Base-by-base conservation (phyloP, 768 basidiomycete genomes). In the Amanita rubescens region DNA sequence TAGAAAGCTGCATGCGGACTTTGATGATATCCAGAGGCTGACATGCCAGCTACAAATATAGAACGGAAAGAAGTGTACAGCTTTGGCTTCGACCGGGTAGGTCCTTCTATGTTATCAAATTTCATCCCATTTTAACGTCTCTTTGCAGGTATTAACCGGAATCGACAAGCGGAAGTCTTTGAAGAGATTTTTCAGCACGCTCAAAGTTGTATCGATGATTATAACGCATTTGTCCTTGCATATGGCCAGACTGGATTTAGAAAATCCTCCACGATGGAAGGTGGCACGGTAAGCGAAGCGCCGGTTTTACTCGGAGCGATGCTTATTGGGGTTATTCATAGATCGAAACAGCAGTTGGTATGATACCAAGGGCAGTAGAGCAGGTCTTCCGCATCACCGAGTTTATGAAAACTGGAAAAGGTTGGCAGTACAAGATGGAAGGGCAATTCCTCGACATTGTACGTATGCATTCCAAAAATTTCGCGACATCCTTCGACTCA, bases 181-280 rank as follows among this genome's bases (percentile, higher is more conserved):
- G 91, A 93, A 60, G 94, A 96, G 63, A 90, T 95, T 43, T 90
- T 87, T 0, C 84, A 89, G 67, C 75, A 95, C 15, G 86, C 90
- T 7, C 92, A 95, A 69, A 91, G 88, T 64, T 92, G 91, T 55
- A 80, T 83, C 0, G 94, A 96, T 59, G 94, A 94, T 0, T 94
- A 93, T 71, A 94, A 96, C 57, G 91, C 94, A 9, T 95, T 93
- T 64, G 90, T 95, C 37, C 95, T 96, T 59, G 94, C 94, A 0
- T 95, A 96, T 64, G 94, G 94, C n/a, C 94, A n/a, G n/a, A n/a
- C n/a, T n/a, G n/a, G n/a, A n/a, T n/a, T n/a, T n/a, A n/a, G n/a
- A n/a, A n/a, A n/a, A 95, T 90, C 88, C 2, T 94, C 85, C 65
- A 96, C 94, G 0, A 96, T 96, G 94, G 93, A 95, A 64, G 94